Evolutionary conservation across 75 land plant genomes (phyloP).

Genomic region (Pinus tabuliformis): DNA sequence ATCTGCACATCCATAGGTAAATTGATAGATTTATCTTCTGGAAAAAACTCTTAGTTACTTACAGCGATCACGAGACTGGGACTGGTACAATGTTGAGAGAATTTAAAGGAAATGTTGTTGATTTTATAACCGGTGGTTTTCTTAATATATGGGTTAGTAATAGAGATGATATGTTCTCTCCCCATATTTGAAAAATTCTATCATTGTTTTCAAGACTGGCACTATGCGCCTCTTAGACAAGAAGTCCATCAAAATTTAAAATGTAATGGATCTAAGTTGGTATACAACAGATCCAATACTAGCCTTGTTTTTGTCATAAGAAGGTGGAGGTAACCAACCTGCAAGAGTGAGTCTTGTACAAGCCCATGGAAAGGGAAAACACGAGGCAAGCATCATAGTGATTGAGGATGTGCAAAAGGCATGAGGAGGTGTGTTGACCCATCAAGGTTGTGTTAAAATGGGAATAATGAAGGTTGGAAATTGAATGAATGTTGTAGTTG

Average conservation of each 20-base stretch:
- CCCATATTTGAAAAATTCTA: conserved; percentile 85
- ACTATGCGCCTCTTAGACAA: conserved; percentile 84
- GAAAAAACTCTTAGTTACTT: no score
- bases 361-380: conserved; percentile 80
- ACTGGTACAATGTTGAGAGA: no score
- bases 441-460: no score
- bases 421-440: no score
- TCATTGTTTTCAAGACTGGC: conserved; percentile 92
- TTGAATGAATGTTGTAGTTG: no score
- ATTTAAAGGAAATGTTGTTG: no score
- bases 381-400: no score
- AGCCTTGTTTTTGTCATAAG: conserved; percentile 88
- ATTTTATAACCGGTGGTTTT: conserved; percentile 71
- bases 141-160: conserved; percentile 96
- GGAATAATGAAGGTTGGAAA: no score
- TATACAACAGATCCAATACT: conserved; percentile 94
- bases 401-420: no score
- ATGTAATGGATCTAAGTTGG: conserved; percentile 90
- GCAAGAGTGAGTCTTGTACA: conserved; percentile 89
- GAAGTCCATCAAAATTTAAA: conserved; percentile 83
- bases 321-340: conserved; percentile 98
- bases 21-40: no score
- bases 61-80: no score
- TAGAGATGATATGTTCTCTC: conserved; percentile 86
- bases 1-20: no score